These are phyloP conservation scores for Ustulina deusta DNA, from an alignment of 2,329 filamentous ascomycete species.

Conservation along the genomic window DNA sequence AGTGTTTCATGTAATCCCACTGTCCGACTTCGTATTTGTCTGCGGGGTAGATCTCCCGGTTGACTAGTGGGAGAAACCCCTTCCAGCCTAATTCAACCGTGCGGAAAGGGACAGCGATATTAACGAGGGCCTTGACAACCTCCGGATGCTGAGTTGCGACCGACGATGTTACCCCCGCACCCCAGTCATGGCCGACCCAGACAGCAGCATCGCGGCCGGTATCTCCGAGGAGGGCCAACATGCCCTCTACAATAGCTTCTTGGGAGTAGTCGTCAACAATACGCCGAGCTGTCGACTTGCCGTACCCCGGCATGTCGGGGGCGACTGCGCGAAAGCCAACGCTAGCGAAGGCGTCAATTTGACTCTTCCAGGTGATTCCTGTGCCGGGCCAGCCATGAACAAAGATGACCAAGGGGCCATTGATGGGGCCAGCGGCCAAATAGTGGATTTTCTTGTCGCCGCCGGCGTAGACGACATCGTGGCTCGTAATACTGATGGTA, in stretches of 20 bases:
- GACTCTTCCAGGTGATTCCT: constrained; percentile 50
- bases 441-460: constrained; percentile 50
- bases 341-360: constrained; percentile 47
- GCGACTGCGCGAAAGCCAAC: constrained; percentile 52
- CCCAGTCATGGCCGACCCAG: constrained; percentile 64
- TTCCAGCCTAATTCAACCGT: constrained; percentile 57
- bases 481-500: constrained; percentile 28
- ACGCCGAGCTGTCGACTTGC: constrained; percentile 51
- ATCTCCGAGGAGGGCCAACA: constrained; percentile 52
- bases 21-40: constrained; percentile 54
- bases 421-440: constrained; percentile 46
- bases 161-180: constrained; percentile 45
- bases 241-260: constrained; percentile 50
- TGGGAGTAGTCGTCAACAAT: constrained; percentile 49
- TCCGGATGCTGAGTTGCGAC: constrained; percentile 49
- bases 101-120: constrained; percentile 56
- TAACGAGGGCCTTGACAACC: constrained; percentile 43
- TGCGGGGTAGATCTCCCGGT: constrained; percentile 60
- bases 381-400: constrained; percentile 55
- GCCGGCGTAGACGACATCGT: constrained; percentile 40
- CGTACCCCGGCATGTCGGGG: constrained; percentile 55
- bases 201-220: constrained; percentile 54
- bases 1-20: constrained; percentile 50
- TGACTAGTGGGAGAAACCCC: constrained; percentile 51
- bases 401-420: constrained; percentile 51